Percentiles rank a stretch among this genome's conserved stretches.
phyloP scores from a whole-genome alignment of 179 eudicot species.

The Corrigiola litoralis region DNA sequence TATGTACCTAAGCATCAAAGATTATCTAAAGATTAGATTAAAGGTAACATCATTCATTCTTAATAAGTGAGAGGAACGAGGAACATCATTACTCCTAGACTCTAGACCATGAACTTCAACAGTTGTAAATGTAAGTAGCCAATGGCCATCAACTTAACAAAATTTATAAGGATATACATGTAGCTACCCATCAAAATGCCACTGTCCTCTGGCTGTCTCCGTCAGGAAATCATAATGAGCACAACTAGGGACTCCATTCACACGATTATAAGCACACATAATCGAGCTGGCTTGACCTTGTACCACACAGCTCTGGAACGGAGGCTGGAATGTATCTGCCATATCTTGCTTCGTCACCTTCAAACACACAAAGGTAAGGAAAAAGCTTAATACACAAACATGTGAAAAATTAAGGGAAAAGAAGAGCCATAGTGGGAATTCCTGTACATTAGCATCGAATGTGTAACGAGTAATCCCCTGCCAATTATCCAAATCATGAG shows the following conservation, averaged over 20 bases:
- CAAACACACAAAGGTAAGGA: neutral
- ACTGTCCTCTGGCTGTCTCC: conserved; percentile 51
- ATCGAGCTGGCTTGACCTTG: conserved; percentile 78
- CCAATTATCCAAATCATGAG: conserved; percentile 88
- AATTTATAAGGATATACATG: conserved; percentile 1
- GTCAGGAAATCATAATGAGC: conserved; percentile 56
- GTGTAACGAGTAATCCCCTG: conserved; percentile 53
- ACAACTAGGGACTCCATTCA: conserved; percentile 74
- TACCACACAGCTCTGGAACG: conserved; percentile 76
- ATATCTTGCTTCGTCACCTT: conserved; percentile 74
- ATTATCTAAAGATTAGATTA: neutral
- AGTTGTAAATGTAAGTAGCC: conserved; percentile 1
- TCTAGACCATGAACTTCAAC: neutral
- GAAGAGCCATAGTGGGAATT: neutral
- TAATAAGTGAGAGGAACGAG: no score
- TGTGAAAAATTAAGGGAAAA: neutral
- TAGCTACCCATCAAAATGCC: conserved; percentile 72
- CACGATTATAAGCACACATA: conserved; percentile 90
- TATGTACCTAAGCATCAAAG: conserved; percentile 39
- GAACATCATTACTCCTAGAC: no score
- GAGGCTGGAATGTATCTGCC: conserved; percentile 79
- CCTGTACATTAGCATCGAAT: conserved; percentile 57
- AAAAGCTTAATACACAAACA: neutral
- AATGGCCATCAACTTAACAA: neutral
- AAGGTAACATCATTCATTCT: neutral